Evolutionary conservation across 306 rosid species (phyloP).

Genomic region (Hippophae rhamnoides): DNA sequence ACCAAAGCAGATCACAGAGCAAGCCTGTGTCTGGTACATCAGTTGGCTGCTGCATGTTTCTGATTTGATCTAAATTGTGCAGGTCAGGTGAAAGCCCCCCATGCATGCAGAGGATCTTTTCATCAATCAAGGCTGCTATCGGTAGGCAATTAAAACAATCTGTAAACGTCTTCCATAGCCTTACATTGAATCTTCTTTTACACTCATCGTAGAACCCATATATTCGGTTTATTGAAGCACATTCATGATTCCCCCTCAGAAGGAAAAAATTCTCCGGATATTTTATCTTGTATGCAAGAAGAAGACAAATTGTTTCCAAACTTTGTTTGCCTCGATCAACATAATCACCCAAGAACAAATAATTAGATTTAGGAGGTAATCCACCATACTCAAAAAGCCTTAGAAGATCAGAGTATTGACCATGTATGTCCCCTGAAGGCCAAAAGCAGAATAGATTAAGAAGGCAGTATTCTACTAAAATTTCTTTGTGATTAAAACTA

Average conservation of each 20-base stretch:
- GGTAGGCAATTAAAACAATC: conserved; percentile 91
- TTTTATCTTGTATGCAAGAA: conserved; percentile 80
- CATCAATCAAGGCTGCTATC: conserved; percentile 91
- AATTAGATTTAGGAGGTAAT: conserved; percentile 84
- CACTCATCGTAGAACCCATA: conserved; percentile 98
- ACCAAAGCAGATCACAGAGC: conserved; percentile 97
- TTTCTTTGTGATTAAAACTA: background rate
- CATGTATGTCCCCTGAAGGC: conserved; percentile 80
- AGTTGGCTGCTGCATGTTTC: conserved; percentile 64
- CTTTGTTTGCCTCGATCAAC: conserved; percentile 97
- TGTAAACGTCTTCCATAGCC: conserved; percentile 80
- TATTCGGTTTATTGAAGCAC: conserved; percentile 91
- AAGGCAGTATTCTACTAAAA: background rate
- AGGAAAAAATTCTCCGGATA: conserved; percentile 84
- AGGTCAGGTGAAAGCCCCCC: conserved; percentile 95
- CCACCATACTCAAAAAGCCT: conserved; percentile 96
- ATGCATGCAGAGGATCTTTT: conserved; percentile 91
- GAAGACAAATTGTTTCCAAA: conserved; percentile 89
- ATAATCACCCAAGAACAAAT: conserved; percentile 91
- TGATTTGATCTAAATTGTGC: conserved; percentile 63
- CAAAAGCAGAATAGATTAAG: conserved; percentile 8
- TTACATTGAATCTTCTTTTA: conserved; percentile 82
- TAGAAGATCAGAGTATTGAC: conserved; percentile 88
- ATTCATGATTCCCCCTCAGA: conserved; percentile 93
- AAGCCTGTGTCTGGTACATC: conserved; percentile 93